Evolutionary conservation across 2,329 filamentous ascomycete genomes (phyloP).

Genomic region (Sporothrix curviconia): DNA sequence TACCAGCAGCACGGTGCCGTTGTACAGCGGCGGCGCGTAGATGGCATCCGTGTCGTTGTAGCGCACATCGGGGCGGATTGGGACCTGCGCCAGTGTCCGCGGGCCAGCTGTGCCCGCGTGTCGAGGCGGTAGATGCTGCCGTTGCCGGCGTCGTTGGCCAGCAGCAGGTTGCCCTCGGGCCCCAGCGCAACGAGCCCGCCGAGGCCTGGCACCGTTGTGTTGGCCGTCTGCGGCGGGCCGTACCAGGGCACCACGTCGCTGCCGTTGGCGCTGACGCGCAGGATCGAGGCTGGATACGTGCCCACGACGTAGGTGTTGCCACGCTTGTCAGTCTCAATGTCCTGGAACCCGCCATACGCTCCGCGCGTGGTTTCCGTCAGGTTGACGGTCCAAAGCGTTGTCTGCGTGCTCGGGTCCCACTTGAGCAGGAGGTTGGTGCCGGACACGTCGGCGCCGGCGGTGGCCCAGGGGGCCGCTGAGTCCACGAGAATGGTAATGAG

Average conservation of each 20-base stretch:
- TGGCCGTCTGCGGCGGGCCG: slow-evolving; percentile 22
- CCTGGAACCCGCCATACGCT: slow-evolving; percentile 33
- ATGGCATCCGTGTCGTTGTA: slow-evolving; percentile 26
- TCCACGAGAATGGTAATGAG: slow-evolving; percentile 32
- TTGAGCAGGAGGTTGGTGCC: slow-evolving; percentile 34
- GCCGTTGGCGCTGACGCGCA: slow-evolving; percentile 29
- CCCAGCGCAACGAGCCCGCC: slow-evolving; percentile 24
- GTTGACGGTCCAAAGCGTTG: slow-evolving; percentile 29
- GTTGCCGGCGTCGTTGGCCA: slow-evolving; percentile 28
- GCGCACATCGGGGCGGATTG: slow-evolving; percentile 18
- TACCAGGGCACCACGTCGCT: slow-evolving; percentile 27
- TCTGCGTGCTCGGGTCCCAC: slow-evolving; percentile 25
- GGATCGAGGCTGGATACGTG: slow-evolving; percentile 31
- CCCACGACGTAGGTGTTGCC: slow-evolving; percentile 34
- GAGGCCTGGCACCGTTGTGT: slow-evolving; percentile 25
- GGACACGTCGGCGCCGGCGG: slow-evolving; percentile 28
- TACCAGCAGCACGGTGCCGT: slow-evolving; percentile 29
- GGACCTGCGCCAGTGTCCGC: slow-evolving; percentile 20
- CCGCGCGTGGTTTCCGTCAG: slow-evolving; percentile 26
- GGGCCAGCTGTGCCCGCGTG: slow-evolving; percentile 21
- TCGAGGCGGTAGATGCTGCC: slow-evolving; percentile 33
- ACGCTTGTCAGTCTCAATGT: slow-evolving; percentile 30
- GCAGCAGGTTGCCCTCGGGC: slow-evolving; percentile 23
- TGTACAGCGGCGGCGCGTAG: slow-evolving; percentile 29
- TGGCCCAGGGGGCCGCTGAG: slow-evolving; percentile 30